Base-by-base conservation (phyloP, 2,329 filamentous ascomycete species). In the Fusarium dlaminii region DNA sequence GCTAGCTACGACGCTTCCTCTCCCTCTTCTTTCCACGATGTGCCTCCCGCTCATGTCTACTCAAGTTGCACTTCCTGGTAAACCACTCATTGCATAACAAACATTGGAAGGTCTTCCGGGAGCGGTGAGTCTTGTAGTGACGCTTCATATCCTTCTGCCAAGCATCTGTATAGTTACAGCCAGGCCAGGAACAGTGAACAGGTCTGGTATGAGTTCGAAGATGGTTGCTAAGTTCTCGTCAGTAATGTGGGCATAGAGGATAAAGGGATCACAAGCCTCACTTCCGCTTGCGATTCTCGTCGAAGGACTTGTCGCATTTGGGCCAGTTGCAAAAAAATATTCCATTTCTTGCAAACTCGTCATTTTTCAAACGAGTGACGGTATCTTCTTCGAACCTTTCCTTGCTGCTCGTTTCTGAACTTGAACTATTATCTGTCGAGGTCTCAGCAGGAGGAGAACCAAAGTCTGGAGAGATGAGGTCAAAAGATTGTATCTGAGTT, bases 161-260 rank as follows among this genome's bases (percentile, higher is more conserved):
- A 32, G 39, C 64, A 66, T 55, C 60, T 36, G 20, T 68, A 22
- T 54, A n/a, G 2, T 2, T 12, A 30, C 75, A 77, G 3, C 57
- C 48, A 10, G 49, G 29, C 54, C 55, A 65, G 13, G 63, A 59
- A 60, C 75, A 77, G n/a, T 46, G 30, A 32, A 77, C 73, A 45
- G 75, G 75, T 34, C 63, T 71, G 9, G 27, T 40, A 42, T 77
- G 75, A 22, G 43, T 66, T 24, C 75, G 66, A 58, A 77, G 67
- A 59, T 77, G 75, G n/a, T 73, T 77, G 6, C 75, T 77, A 13
- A 11, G 12, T 18, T 39, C 34, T 3, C 11, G 42, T 76, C 45
- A 76, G 48, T 13, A 3, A 36, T 15, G 20, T 5, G 20, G 8
- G 5, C 6, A 36, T 20, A 15, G 14, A 27, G n/a, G 32, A 12